Percentiles rank a stretch among this genome's conserved stretches.
These are phyloP conservation scores for Aspergillus latus DNA, from an alignment of 2,329 filamentous ascomycete genomes.

Conservation along the genomic window DNA sequence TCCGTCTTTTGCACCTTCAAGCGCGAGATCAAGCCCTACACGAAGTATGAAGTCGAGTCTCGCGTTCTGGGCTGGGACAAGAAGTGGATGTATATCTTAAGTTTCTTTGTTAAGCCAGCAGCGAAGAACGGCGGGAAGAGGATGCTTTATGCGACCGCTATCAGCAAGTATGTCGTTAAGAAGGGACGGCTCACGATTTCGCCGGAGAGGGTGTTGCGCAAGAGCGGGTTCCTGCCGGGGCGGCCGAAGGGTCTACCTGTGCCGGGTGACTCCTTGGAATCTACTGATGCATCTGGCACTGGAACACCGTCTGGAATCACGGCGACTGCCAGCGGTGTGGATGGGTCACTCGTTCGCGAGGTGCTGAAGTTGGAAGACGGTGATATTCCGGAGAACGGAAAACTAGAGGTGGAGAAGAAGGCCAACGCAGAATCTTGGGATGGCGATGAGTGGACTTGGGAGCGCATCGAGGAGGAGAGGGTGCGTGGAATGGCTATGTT, in stretches of 20 bases:
- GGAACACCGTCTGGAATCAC: conserved; percentile 36
- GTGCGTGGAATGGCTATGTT: conserved; percentile 56
- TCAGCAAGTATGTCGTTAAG: conserved; percentile 83
- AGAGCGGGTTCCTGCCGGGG: conserved; percentile 71
- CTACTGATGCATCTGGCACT: conserved; percentile 30
- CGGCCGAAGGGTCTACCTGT: conserved; percentile 40
- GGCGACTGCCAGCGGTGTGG: conserved; percentile 32
- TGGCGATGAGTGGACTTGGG: conserved; percentile 58
- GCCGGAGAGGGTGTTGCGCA: conserved; percentile 71
- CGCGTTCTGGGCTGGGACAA: conserved; percentile 72
- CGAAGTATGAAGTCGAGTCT: conserved; percentile 71
- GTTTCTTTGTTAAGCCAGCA: conserved; percentile 64
- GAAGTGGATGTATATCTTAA: conserved; percentile 78
- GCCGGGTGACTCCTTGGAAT: conserved; percentile 14
- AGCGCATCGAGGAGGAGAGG: conserved; percentile 59
- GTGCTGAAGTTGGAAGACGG: conserved; percentile 22
- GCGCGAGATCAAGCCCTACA: conserved; percentile 68
- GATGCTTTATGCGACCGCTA: conserved; percentile 67
- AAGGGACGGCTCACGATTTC: conserved; percentile 79
- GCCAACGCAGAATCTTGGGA: conserved; percentile 34
- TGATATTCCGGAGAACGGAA: conserved; percentile 25
- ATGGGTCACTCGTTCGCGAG: conserved; percentile 37
- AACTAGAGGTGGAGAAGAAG: conserved; percentile 33
- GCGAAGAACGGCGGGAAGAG: conserved; percentile 54
- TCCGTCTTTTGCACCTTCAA: conserved; percentile 73